A percentile compares a stretch with the other conserved stretches of the same genome.
Evolutionary conservation across 352 stramenopile genomes (phyloP).

Genomic region (Blastocystis hominis): DNA sequence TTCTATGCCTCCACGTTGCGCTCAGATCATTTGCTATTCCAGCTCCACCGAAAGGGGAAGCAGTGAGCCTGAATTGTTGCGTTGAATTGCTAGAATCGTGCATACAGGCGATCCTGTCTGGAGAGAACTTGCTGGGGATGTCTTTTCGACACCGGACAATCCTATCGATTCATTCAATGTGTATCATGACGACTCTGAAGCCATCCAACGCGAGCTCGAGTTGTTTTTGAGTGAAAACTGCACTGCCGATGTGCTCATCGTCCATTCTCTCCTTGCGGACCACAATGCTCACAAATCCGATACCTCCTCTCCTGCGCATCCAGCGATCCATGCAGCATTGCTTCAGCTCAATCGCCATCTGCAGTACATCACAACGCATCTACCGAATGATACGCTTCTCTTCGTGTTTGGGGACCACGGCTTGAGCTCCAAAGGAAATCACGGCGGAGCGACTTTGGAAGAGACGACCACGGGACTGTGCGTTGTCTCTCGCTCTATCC

Average conservation of each 20-base stretch:
- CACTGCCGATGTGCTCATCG: background rate
- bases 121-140: conserved; percentile 14
- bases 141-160: background rate
- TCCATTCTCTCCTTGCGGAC: conserved; percentile 50
- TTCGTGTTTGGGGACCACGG: conserved; percentile 53
- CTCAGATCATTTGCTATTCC: conserved; percentile 3
- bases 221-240: background rate
- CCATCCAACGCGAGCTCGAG: conserved; percentile 5
- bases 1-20: conserved; percentile 13
- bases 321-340: background rate
- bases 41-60: background rate
- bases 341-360: conserved; percentile 35
- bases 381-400: conserved; percentile 30
- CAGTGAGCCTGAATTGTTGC: background rate
- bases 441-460: conserved; percentile 28
- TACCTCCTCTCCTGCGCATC: conserved; percentile 18
- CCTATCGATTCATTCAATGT: conserved; percentile 39
- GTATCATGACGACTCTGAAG: conserved; percentile 19
- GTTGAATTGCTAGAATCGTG: background rate
- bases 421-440: background rate
- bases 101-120: conserved; percentile 47
- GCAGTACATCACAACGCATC: background rate
- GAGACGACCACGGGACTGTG: conserved; percentile 43
- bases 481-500: background rate
- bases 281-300: conserved; percentile 39